Percentiles rank a stretch among this genome's conserved stretches.
These are phyloP conservation scores for Ramichloridium luteum DNA, from an alignment of 2,329 filamentous ascomycete genomes.

Conservation along the genomic window DNA sequence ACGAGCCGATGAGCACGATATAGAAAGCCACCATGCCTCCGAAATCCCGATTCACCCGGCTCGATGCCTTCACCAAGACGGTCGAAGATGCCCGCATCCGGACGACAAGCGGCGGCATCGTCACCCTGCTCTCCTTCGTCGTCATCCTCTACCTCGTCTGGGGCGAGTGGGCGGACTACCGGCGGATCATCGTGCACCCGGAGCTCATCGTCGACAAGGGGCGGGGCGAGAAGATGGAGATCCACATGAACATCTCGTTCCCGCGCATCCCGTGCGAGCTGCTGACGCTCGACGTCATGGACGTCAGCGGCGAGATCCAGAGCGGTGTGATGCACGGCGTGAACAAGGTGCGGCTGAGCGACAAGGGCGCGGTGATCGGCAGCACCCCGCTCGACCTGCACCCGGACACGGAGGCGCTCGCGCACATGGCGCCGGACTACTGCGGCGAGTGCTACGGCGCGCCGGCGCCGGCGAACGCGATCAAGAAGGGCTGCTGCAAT, in stretches of 20 bases:
- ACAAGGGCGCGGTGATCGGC: constrained; percentile 69
- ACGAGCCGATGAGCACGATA: too few relatives aligned
- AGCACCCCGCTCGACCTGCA: constrained; percentile 58
- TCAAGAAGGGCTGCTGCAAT: constrained; percentile 86
- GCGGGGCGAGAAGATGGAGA: constrained; percentile 97
- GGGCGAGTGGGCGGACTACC: constrained; percentile 94
- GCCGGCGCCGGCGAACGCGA: constrained; percentile 53
- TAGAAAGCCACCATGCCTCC: constrained; percentile 63
- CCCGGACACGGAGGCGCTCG: constrained; percentile 49
- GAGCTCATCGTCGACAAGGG: constrained; percentile 95
- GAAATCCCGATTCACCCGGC: constrained; percentile 88
- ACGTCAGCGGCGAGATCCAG: constrained; percentile 94
- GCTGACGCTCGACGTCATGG: constrained; percentile 95
- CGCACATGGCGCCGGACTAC: constrained; percentile 79
- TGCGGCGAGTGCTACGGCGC: constrained; percentile 92
- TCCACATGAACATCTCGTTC: constrained; percentile 94
- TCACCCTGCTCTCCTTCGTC: constrained; percentile 81
- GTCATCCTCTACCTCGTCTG: constrained; percentile 79
- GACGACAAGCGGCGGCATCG: constrained; percentile 87
- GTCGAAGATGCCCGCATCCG: constrained; percentile 95
- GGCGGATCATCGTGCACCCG: constrained; percentile 71
- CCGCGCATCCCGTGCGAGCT: constrained; percentile 89
- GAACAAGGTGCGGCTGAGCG: constrained; percentile 71
- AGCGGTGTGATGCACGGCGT: constrained; percentile 87
- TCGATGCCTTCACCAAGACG: constrained; percentile 98